Conservation (phyloP, 2,329 filamentous ascomycete genomes). For the Pseudogymnoascus sp. region DNA sequence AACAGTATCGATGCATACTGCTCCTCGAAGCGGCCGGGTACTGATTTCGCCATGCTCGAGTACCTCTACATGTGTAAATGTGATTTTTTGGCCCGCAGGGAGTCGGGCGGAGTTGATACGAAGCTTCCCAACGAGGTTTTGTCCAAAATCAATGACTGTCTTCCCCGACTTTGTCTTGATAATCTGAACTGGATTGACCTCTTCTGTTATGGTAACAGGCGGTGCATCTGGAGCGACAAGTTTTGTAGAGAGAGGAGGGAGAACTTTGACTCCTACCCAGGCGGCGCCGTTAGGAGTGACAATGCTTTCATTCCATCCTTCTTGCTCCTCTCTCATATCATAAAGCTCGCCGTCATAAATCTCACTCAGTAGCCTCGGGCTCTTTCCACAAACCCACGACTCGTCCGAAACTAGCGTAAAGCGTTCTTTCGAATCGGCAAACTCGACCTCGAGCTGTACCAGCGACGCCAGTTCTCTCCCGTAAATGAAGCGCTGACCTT, state of each 20-base stretch:
- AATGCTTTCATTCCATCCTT: background rate
- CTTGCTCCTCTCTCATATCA: slow-evolving; percentile 9
- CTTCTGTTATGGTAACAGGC: slow-evolving; percentile 34
- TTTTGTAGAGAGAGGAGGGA: slow-evolving; percentile 18
- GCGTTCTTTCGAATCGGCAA: slow-evolving; percentile 10
- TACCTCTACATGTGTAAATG: slow-evolving; percentile 38
- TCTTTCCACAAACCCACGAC: slow-evolving; percentile 18
- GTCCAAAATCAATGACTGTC: slow-evolving; percentile 46
- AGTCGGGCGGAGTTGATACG: slow-evolving; percentile 32
- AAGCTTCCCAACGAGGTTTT: slow-evolving; percentile 48
- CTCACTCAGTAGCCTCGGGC: slow-evolving; percentile 22
- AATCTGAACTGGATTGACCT: slow-evolving; percentile 25
- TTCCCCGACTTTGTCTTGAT: slow-evolving; percentile 34
- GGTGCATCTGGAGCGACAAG: slow-evolving; percentile 36
- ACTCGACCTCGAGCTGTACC: slow-evolving; percentile 25
- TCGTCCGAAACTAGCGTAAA: slow-evolving; percentile 18
- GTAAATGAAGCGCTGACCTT: slow-evolving; percentile 28
- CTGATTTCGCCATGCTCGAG: slow-evolving; percentile 36
- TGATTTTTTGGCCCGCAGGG: slow-evolving; percentile 33
- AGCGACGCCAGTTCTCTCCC: slow-evolving; percentile 30
- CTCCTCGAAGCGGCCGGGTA: slow-evolving; percentile 32
- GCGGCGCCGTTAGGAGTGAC: background rate
- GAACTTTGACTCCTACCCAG: slow-evolving; percentile 10
- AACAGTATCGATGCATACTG: slow-evolving; percentile 32
- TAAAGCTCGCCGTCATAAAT: slow-evolving; percentile 43